Base-by-base conservation (phyloP, 768 basidiomycete species). In the Boletus pseudopeckii region DNA sequence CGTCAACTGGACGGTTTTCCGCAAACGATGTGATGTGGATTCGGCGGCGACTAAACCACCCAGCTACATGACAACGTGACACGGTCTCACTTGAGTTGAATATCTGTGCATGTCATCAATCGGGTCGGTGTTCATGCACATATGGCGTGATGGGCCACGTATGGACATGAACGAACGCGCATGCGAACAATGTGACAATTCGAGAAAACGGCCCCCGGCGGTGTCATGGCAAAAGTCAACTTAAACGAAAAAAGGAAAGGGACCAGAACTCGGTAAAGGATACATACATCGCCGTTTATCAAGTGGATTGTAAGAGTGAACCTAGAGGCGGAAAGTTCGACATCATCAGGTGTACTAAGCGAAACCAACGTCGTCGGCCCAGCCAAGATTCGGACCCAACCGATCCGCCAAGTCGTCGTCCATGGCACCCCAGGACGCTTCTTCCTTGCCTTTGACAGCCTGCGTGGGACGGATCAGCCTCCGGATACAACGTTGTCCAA, bases 371-470 rank as follows among this genome's bases (percentile, higher is more conserved):
- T 70, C 70, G 11, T 70, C 69, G n/a, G 52, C 56, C 69, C 69
- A 70, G 26, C 55, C 54, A 40, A 56, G 30, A 47, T 38, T 39
- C 13, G 56, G n/a, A n/a, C 56, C 57, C 38, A 62, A 32, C 24
- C 65, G 67, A 45, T 69, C 66, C 33, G 48, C 53, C 13, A 52
- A 9, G 28, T 72, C 68, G 34, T 70, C 70, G 38, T 71, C 69
- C 56, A 68, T 48, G 2, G 50, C 22, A 6, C 60, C 64, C 65
- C 68, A 66, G 0, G 62, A 24, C 1, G 55, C 15, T 18, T 68
- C 68, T 20, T 70, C 69, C 48, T 66, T 70, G 44, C 64, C 59
- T 33, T 64, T 71, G 20, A 70, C 36, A 11, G 70, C 70, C 69
- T 70, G 22, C 1, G 34, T n/a, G 18, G 6, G 37, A 36, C 8